Percentiles rank a stretch among this genome's conserved stretches.
phyloP scores from a whole-genome alignment of 768 basidiomycete genomes.

The Pilatotrama ljubarskyi region DNA sequence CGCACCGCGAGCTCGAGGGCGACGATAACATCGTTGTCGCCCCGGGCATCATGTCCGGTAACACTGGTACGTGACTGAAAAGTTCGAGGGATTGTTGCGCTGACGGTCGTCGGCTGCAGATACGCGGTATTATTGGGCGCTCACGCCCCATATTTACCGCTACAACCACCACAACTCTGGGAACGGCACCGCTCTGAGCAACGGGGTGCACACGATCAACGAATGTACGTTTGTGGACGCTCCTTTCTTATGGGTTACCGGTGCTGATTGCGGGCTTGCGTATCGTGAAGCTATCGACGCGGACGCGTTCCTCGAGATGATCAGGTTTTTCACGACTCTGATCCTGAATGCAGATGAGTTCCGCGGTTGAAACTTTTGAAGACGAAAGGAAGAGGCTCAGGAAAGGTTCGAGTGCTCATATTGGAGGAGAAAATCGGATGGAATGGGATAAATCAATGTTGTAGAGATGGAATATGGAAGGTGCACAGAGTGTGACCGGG shows the following conservation, averaged over 20 bases:
- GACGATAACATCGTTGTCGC: slow-evolving; percentile 37
- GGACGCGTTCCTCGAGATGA: slow-evolving; percentile 42
- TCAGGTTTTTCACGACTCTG: slow-evolving; percentile 45
- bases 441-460: no score
- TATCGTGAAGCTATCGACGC: slow-evolving; percentile 26
- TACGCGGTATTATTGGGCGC: slow-evolving; percentile 46
- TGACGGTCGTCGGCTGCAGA: slow-evolving; percentile 33
- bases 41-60: slow-evolving; percentile 40
- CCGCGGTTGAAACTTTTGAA: slow-evolving; percentile 1
- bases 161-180: slow-evolving; percentile 35
- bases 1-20: slow-evolving; percentile 29
- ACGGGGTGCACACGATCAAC: slow-evolving; percentile 33
- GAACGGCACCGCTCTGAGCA: slow-evolving; percentile 21
- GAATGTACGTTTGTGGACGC: slow-evolving; percentile 26
- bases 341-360: slow-evolving; percentile 48
- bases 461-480: no score
- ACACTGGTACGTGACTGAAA: slow-evolving; percentile 32
- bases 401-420: no score
- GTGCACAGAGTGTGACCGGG: no score
- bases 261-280: not conserved
- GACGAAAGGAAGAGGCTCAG: not conserved
- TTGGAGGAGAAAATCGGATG: no score
- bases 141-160: slow-evolving; percentile 49
- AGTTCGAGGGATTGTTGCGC: not conserved
- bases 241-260: not conserved